These are phyloP conservation scores for Gnetum montanum DNA, from an alignment of 75 land plant species.

Conservation along the genomic window DNA sequence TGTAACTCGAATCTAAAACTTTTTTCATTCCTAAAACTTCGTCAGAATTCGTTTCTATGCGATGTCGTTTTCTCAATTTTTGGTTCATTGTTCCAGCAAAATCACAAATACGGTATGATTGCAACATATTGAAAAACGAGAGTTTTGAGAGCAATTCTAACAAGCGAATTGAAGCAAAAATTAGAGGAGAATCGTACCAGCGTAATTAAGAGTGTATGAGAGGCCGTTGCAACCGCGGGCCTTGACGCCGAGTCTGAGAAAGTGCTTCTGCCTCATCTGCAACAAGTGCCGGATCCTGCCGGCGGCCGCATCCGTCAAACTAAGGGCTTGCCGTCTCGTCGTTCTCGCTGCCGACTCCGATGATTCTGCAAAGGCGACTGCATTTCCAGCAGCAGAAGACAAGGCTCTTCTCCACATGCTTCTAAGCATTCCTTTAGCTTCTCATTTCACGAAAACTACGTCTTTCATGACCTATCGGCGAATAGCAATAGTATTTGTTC, in stretches of 20 bases:
- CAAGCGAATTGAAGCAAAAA: background rate
- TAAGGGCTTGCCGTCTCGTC: constrained; percentile 41
- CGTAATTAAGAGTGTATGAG: constrained; percentile 86
- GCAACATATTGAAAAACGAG: background rate
- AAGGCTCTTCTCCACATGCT: too few relatives aligned
- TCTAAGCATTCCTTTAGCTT: too few relatives aligned
- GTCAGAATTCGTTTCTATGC: too few relatives aligned
- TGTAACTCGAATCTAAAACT: too few relatives aligned
- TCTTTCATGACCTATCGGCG: too few relatives aligned
- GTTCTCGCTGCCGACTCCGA: constrained; percentile 8
- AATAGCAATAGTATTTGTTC: too few relatives aligned
- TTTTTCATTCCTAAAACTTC: too few relatives aligned
- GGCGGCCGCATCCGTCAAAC: constrained; percentile 65
- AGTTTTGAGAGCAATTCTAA: background rate
- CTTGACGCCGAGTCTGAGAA: constrained; percentile 75
- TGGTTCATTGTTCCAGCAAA: too few relatives aligned
- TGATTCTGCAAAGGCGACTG: constrained; percentile 20
- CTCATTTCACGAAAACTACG: too few relatives aligned
- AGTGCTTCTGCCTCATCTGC: constrained; percentile 46
- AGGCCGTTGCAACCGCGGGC: constrained; percentile 91
- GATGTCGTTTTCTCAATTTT: too few relatives aligned
- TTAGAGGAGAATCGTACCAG: constrained; percentile 30
- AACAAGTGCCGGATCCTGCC: constrained; percentile 56
- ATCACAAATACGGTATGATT: too few relatives aligned
- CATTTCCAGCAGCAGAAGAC: too few relatives aligned